Evolutionary conservation across 1,284 basidiomycete genomes (phyloP), one percentile per base, ranked within the genome.

Genomic region (Ceratobasidium sp.): DNA sequence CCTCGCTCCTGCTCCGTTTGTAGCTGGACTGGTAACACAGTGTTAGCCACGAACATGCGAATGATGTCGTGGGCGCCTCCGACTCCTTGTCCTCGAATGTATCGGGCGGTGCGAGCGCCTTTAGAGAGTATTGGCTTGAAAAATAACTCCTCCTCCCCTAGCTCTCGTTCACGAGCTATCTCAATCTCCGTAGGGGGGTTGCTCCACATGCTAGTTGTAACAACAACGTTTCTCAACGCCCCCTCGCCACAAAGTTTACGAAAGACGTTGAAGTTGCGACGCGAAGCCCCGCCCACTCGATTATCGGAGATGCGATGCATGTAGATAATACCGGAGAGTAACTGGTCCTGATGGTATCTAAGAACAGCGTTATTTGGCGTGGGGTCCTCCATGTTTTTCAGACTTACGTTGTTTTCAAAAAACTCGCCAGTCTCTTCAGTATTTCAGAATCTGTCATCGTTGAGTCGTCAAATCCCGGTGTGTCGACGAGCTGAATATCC

Each of bases 131-230:
- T 52, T 14, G 66, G 66, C 44, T 69, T 23, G 32, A 57, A 69
- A 26, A 69, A 57, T 13, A 44, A 7, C 30, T 28, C 11, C 16
- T 32, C 38, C 1, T 55, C 21, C 28, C 26, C 2, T 1, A 70
- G 67, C 28, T 70, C 44, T 30, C 46, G n/a, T 69, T 61, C 38
- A 9, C 58, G 47, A 18, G 26, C 38, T 26, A 54, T 13, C 52
- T 70, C 43, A 23, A 14, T 38, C 43, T 18, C 30, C 13, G 21
- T 41, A 11, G 66, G 21, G 14, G 55, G 32, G 50, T 75, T 72
- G 54, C 78, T 77, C 82, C 82, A 83, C 77, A 81, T 82, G 0
- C 81, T 82, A 9, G 81, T 82, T 4, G 77, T 78, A 5, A 82
- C 73, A 2, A 79, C 62, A 2, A 80, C 77, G 18, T 76, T 78